Conservation (phyloP, 768 basidiomycete species). For the Lentinula boryana region DNA sequence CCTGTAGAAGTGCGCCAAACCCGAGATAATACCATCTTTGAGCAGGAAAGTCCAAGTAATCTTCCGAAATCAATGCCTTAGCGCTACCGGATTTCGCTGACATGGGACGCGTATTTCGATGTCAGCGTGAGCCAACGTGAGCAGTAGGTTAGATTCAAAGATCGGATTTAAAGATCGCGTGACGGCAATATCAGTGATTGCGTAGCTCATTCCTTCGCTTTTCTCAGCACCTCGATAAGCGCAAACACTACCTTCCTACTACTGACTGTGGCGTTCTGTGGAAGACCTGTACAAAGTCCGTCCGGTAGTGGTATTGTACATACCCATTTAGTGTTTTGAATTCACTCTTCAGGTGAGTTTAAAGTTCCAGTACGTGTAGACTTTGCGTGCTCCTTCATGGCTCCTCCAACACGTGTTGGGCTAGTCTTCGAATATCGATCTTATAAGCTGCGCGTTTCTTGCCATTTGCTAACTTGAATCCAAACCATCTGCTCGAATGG, state of each 20-base stretch:
- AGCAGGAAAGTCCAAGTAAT: conserved; percentile 67
- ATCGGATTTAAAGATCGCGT: background rate
- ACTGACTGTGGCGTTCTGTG: too few species aligned
- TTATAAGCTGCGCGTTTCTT: background rate
- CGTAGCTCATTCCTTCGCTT: too few species aligned
- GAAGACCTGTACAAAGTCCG: too few species aligned
- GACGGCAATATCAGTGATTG: background rate
- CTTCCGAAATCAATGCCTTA: conserved; percentile 61
- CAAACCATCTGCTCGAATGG: background rate
- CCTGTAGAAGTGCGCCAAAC: conserved; percentile 73
- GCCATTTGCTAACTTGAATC: background rate
- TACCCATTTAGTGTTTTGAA: too few species aligned
- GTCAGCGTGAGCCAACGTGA: background rate
- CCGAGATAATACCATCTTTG: conserved; percentile 78
- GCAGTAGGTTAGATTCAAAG: background rate
- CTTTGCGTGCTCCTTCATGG: background rate
- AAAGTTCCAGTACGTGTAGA: background rate
- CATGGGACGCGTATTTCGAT: conserved; percentile 10
- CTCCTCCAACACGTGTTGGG: background rate
- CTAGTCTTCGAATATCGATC: background rate
- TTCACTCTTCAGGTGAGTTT: background rate
- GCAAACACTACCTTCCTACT: background rate
- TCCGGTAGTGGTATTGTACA: too few species aligned
- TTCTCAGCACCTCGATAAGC: background rate
- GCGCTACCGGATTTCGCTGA: conserved; percentile 9